phyloP scores from a whole-genome alignment of 306 rosid genomes.

The Dryas alaskensis region DNA sequence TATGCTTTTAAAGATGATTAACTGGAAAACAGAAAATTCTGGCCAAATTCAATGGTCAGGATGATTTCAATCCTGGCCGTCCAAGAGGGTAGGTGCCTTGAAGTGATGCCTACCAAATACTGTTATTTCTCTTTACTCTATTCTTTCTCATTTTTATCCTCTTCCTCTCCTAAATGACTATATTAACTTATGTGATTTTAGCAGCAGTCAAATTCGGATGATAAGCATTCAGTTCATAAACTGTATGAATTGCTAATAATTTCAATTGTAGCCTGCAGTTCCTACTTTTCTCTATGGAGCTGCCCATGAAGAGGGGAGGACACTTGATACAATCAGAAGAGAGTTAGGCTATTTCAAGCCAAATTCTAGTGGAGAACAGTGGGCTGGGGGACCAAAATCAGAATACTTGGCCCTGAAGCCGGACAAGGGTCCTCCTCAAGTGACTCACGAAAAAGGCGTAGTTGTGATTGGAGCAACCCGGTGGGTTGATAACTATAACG shows the following conservation, averaged over 20 bases:
- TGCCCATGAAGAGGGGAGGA: slow-evolving; percentile 70
- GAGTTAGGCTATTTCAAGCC: slow-evolving; percentile 81
- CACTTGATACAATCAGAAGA: slow-evolving; percentile 72
- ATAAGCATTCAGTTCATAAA: background rate
- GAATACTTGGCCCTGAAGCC: slow-evolving; percentile 52
- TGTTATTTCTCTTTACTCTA: too few species aligned
- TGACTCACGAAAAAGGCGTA: slow-evolving; percentile 50
- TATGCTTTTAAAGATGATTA: background rate
- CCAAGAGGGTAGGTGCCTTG: too few species aligned
- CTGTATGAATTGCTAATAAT: slow-evolving; percentile 19
- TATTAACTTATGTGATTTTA: background rate
- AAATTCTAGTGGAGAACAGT: slow-evolving; percentile 51
- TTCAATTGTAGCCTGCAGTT: slow-evolving; percentile 45
- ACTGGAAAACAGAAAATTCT: background rate
- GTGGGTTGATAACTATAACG: slow-evolving; percentile 75
- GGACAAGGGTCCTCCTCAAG: slow-evolving; percentile 65
- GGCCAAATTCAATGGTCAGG: background rate
- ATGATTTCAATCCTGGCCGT: background rate
- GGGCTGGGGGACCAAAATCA: slow-evolving; percentile 58
- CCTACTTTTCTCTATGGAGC: slow-evolving; percentile 84
- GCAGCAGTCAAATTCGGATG: background rate
- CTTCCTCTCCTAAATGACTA: background rate
- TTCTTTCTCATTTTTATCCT: background rate
- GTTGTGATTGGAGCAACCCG: slow-evolving; percentile 60
- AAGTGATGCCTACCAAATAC: too few species aligned